phyloP scores from a whole-genome alignment of 148 eudicot genomes.

The Pharnaceum exiguum region DNA sequence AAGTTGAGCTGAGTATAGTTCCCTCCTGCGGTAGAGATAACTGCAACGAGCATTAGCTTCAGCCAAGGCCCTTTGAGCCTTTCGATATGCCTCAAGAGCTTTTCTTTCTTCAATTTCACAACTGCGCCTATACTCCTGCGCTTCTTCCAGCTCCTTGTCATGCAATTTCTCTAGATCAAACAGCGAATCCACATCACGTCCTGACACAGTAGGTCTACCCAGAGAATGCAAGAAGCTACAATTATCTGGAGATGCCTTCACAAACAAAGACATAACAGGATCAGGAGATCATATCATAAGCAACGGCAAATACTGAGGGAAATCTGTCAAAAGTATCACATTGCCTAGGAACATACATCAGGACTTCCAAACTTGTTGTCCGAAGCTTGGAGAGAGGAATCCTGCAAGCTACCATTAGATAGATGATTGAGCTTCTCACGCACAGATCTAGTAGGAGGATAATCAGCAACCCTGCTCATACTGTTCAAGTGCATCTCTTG shows the following conservation, averaged over 20 bases:
- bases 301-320: neutral
- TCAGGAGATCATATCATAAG: slow-evolving; percentile 11
- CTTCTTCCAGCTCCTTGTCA: slow-evolving; percentile 75
- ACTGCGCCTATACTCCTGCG: slow-evolving; percentile 60
- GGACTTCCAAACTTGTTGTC: slow-evolving; percentile 20
- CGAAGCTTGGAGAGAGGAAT: slow-evolving; percentile 15
- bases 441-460: slow-evolving; percentile 20
- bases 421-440: slow-evolving; percentile 20
- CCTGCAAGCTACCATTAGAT: slow-evolving; percentile 20
- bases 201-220: slow-evolving; percentile 18
- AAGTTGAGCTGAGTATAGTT: slow-evolving; percentile 45
- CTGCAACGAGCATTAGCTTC: slow-evolving; percentile 72
- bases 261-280: slow-evolving; percentile 7
- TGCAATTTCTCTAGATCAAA: slow-evolving; percentile 52
- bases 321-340: neutral
- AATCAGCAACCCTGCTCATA: slow-evolving; percentile 11
- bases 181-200: slow-evolving; percentile 33
- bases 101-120: slow-evolving; percentile 74
- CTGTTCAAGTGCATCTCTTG: slow-evolving; percentile 19
- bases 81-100: slow-evolving; percentile 60
- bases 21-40: slow-evolving; percentile 54
- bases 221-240: slow-evolving; percentile 25
- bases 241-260: slow-evolving; percentile 32
- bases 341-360: slow-evolving; percentile 18
- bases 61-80: slow-evolving; percentile 58